Conservation (phyloP, 1,284 basidiomycete genomes). For the Pseudozyma sp. region DNA sequence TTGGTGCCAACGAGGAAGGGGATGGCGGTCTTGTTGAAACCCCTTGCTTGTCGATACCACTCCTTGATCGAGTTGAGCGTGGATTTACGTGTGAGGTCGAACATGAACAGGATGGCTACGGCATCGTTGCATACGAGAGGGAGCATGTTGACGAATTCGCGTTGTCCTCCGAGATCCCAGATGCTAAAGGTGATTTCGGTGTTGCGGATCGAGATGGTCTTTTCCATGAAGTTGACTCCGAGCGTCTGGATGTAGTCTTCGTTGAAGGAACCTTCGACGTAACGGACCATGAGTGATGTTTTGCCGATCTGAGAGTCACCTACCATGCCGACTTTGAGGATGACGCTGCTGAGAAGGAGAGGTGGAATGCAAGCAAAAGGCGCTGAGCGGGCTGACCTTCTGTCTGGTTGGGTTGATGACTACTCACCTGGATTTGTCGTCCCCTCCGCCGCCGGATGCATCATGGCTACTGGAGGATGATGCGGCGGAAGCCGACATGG, state of each 20-base stretch:
- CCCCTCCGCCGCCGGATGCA: conserved; percentile 25
- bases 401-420: neutral
- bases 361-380: neutral
- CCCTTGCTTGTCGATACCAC: conserved; percentile 97
- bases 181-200: conserved; percentile 99
- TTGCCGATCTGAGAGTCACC: conserved; percentile 99
- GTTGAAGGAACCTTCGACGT: conserved; percentile 69
- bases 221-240: conserved; percentile 97
- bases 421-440: conserved; percentile 37
- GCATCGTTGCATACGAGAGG: conserved; percentile 96
- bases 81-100: conserved; percentile 94
- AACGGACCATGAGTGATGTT: conserved; percentile 95
- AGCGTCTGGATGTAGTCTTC: conserved; percentile 99
- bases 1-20: conserved; percentile 86
- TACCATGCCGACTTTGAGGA: conserved; percentile 98
- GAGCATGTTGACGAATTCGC: conserved; percentile 98
- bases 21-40: conserved; percentile 81
- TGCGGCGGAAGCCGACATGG: conserved; percentile 42
- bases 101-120: conserved; percentile 99
- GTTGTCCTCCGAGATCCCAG: conserved; percentile 97
- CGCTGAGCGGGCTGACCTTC: neutral
- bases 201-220: conserved; percentile 94
- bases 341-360: conserved; percentile 72
- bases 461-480: conserved; percentile 37
- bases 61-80: conserved; percentile 98